These are phyloP conservation scores for Massarina eburnea DNA, from an alignment of 2,329 filamentous ascomycete genomes.

Conservation along the genomic window DNA sequence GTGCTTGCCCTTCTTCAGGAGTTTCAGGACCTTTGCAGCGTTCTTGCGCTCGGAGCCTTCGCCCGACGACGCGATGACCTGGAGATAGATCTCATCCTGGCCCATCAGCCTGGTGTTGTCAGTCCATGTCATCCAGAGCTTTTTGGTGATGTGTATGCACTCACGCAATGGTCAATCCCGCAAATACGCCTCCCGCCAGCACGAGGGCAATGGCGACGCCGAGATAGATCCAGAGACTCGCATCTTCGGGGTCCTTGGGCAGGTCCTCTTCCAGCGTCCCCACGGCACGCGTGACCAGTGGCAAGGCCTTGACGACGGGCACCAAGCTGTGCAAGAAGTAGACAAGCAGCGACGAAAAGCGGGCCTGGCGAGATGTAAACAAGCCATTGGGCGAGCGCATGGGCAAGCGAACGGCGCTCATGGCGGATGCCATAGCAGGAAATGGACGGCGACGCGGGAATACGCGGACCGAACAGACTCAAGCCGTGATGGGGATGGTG, in stretches of 20 bases:
- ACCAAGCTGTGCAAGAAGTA: conserved; percentile 34
- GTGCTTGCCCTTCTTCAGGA: conserved; percentile 89
- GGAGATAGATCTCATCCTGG: conserved; percentile 92
- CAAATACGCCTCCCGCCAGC: conserved; percentile 87
- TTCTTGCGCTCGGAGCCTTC: conserved; percentile 85
- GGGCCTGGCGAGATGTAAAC: conserved; percentile 20
- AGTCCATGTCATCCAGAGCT: background rate
- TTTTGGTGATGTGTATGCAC: conserved; percentile 36
- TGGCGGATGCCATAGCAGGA: conserved; percentile 30
- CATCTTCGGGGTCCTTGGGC: conserved; percentile 52
- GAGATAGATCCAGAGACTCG: conserved; percentile 78
- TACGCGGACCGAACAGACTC: background rate
- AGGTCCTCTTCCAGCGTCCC: conserved; percentile 30
- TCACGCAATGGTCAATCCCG: conserved; percentile 85
- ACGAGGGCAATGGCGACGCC: conserved; percentile 78
- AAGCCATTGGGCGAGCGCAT: conserved; percentile 30
- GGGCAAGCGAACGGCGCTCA: conserved; percentile 27
- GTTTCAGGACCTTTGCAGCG: conserved; percentile 74
- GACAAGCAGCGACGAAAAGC: conserved; percentile 29
- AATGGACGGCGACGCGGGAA: conserved; percentile 9
- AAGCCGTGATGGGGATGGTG: background rate
- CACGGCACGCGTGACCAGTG: conserved; percentile 29
- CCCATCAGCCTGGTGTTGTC: conserved; percentile 58
- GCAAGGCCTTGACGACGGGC: conserved; percentile 38
- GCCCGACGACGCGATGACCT: conserved; percentile 85